Base-by-base conservation (phyloP, 345 rosid species). In the Gossypium longicalyx region DNA sequence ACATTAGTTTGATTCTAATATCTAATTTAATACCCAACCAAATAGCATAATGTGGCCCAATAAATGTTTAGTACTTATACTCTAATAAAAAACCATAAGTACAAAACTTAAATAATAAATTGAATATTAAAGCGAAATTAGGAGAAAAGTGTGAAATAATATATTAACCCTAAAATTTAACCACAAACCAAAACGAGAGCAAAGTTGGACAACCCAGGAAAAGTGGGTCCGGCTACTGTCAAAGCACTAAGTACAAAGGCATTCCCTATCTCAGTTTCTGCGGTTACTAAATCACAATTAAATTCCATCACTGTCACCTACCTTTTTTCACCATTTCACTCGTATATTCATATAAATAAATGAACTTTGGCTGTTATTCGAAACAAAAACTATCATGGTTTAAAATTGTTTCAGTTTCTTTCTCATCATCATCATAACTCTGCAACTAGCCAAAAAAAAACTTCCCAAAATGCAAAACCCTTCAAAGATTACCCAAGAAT, bases 401-500 rank as follows among this genome's bases (percentile, higher is more conserved):
- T 83, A 71, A 70, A 61, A 4, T 56, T 58, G 22, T 25, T 27
- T 44, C 41, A 23, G 11, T n/a, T 20, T 22, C 1, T 41, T n/a
- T 47, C 53, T 13, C 11, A 44, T 34, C 41, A 19, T 20, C 25
- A 57, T 63, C 19, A 16, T 34, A 34, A 2, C 60, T 17, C 63
- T 54, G 41, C 34, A 17, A 17, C 62, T n/a, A 44, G 59, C 12
- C 12, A 59, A 27, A 29, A 9, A 9, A 52, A 29, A 17, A 16
- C 12, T 25, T 65, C 65, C 77, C 77, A 82, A 15, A 61, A 94
- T 94, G 98, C 90, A 85, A 77, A 86, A 79, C 76, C 86, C 93
- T 60, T 88, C 97, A 52, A 77, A 89, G 9, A 86, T 83, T 45
- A 72, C 86, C 47, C 93, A 82, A 44, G 99, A 95, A 43, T 77